phyloP scores from a whole-genome alignment of 805 yeast species.

The Yamadazyma ubonensis region DNA sequence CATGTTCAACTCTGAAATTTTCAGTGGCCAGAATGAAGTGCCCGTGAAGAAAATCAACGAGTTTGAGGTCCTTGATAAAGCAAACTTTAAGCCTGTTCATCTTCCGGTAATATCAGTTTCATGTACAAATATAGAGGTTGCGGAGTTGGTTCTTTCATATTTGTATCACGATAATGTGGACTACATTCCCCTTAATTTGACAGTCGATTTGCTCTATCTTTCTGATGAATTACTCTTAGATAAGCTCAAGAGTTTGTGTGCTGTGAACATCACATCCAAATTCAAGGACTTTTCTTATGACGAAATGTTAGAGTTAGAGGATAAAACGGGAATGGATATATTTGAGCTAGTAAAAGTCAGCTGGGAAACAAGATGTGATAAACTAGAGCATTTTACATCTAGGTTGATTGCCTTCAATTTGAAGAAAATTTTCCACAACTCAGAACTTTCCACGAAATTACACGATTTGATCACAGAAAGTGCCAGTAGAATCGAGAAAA shows the following conservation, averaged over 20 bases:
- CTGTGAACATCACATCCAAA: slow-evolving; percentile 43
- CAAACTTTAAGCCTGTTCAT: slow-evolving; percentile 7
- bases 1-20: slow-evolving; percentile 53
- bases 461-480: slow-evolving; percentile 34
- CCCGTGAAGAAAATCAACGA: slow-evolving; percentile 16
- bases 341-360: slow-evolving; percentile 61
- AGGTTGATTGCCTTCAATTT: slow-evolving; percentile 54
- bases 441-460: slow-evolving; percentile 28
- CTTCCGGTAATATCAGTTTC: slow-evolving; percentile 31
- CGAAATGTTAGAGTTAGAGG: slow-evolving; percentile 20
- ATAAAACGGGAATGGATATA: slow-evolving; percentile 35
- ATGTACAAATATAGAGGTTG: slow-evolving; percentile 20
- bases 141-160: slow-evolving; percentile 25
- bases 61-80: slow-evolving; percentile 19
- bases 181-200: slow-evolving; percentile 47
- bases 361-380: slow-evolving; percentile 65
- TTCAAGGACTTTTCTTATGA: slow-evolving; percentile 20
- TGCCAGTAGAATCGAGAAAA: slow-evolving; percentile 53
- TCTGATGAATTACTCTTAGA: slow-evolving; percentile 64
- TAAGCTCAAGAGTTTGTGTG: slow-evolving; percentile 63
- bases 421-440: slow-evolving; percentile 26
- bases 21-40: slow-evolving; percentile 9
- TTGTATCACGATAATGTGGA: slow-evolving; percentile 58
- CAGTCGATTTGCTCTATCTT: slow-evolving; percentile 55
- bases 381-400: slow-evolving; percentile 65